A percentile compares a stretch with the other conserved stretches of the same genome.
phyloP scores from a whole-genome alignment of 345 rosid genomes.

The Mallotus nudiflorus region DNA sequence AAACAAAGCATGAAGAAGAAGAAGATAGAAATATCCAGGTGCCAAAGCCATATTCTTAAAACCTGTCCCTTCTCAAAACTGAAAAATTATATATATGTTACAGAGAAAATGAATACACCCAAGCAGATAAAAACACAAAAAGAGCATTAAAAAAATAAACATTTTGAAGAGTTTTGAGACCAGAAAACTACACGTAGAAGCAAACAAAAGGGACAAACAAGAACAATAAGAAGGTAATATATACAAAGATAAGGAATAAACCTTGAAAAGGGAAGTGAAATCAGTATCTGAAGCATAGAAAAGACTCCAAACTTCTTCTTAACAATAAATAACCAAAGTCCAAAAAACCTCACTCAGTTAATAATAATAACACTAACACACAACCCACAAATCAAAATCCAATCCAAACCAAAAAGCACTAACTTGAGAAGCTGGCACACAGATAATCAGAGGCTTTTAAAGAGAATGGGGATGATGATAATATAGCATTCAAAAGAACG shows the following conservation, averaged over 20 bases:
- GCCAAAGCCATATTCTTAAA: constrained; percentile 54
- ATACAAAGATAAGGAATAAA: constrained; percentile 74
- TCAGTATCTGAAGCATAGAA: constrained; percentile 52
- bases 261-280: constrained; percentile 89
- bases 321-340: constrained; percentile 11
- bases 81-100: constrained; percentile 18
- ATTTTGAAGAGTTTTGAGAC: constrained; percentile 25
- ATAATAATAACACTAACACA: neutral
- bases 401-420: too few relatives aligned
- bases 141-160: constrained; percentile 20
- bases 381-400: constrained; percentile 6
- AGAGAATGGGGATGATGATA: constrained; percentile 12
- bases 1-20: constrained; percentile 1
- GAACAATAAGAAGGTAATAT: constrained; percentile 36
- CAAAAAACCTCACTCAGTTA: neutral
- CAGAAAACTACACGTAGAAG: constrained; percentile 29
- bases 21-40: constrained; percentile 46
- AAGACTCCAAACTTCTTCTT: constrained; percentile 9
- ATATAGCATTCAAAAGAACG: too few relatives aligned
- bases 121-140: constrained; percentile 52
- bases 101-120: constrained; percentile 37
- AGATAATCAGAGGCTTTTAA: neutral
- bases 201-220: constrained; percentile 37
- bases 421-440: neutral
- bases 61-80: constrained; percentile 48